Base-by-base conservation (phyloP, 176 grass and related monocot species). In the Lolium perenne region DNA sequence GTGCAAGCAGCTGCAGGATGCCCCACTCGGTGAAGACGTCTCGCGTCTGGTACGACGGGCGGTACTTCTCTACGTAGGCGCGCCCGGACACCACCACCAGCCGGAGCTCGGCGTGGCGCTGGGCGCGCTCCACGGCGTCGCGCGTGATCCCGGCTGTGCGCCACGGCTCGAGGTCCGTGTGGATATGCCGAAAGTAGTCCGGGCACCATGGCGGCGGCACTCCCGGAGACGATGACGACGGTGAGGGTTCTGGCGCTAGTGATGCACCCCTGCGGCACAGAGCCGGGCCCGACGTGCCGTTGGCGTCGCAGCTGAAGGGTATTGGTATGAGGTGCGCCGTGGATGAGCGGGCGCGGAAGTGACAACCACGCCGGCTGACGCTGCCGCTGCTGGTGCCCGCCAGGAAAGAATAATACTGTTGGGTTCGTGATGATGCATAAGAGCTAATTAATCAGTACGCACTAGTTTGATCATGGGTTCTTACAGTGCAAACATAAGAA, bases 1-100 rank as follows among this genome's bases (percentile, higher is more conserved):
- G 89, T 56, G 76, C 65, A 41, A 98, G 77, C n/a, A 98, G 89
- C 84, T 98, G 95, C 80, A 98, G 86, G 26, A 98, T 71, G 40
- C 93, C 84, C 95, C 95, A 98, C 67, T 43, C 17, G 4, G 67
- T 43, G 67, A 70, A 70, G 20, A 95, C 84, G 65, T 88, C 17
- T 71, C 95, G 21, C 85, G 92, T 1, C 95, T 91, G 47, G 8
- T 20, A 56, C 54, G 54, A 56, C 4, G 15, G 15, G 54, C 54
- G 54, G 54, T 56, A 56, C 54, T 6, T 56, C 54, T 56, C 54
- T 4, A 56, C 17, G 17, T 56, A 56, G 1, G 54, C 54, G 54
- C 54, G 54, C 5, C 54, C 81, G 0, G 87, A 12, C 32, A 97
- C 87, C 59, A 88, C 77, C 58, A 94, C 73, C 22, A 94, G 78